Conservation (phyloP, 2,329 filamentous ascomycete species). For the Xenosphaeropsis pyriputrescens region DNA sequence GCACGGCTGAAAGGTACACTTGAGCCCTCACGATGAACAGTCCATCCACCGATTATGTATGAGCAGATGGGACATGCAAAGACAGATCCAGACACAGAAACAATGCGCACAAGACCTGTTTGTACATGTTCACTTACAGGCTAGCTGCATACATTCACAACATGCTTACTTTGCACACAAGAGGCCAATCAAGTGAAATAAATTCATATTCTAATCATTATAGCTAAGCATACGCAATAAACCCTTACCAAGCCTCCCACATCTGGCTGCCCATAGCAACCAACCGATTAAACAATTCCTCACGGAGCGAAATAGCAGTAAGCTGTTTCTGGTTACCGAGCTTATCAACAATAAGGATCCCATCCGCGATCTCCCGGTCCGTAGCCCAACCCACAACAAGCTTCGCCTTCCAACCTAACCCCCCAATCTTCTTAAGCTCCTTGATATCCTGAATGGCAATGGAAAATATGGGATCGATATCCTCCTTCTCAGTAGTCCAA, state of each 20-base stretch:
- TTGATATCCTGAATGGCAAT: constrained; percentile 55
- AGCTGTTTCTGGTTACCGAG: constrained; percentile 40
- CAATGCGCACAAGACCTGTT: too few species aligned
- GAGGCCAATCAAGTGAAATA: too few species aligned
- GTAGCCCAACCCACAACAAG: constrained; percentile 70
- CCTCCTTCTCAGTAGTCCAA: constrained; percentile 26
- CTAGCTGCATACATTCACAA: too few species aligned
- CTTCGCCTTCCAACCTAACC: constrained; percentile 75
- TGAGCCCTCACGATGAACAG: too few species aligned
- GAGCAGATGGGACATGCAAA: too few species aligned
- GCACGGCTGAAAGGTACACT: too few species aligned
- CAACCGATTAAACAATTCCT: constrained; percentile 70
- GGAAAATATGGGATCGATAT: constrained; percentile 49
- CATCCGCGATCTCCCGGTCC: constrained; percentile 60
- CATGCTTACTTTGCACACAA: too few species aligned
- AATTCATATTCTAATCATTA: too few species aligned
- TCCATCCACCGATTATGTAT: too few species aligned
- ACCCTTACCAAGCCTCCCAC: constrained; percentile 40
- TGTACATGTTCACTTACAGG: too few species aligned
- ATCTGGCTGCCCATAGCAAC: constrained; percentile 67
- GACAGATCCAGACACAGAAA: too few species aligned
- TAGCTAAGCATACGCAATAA: not conserved
- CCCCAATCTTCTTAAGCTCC: constrained; percentile 68
- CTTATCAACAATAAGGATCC: constrained; percentile 38
- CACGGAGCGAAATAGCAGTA: constrained; percentile 57